A percentile compares a stretch with the other conserved stretches of the same genome.
These are phyloP conservation scores for Penicillium bialowiezense DNA, from an alignment of 495 filamentous ascomycete genomes.

Conservation along the genomic window DNA sequence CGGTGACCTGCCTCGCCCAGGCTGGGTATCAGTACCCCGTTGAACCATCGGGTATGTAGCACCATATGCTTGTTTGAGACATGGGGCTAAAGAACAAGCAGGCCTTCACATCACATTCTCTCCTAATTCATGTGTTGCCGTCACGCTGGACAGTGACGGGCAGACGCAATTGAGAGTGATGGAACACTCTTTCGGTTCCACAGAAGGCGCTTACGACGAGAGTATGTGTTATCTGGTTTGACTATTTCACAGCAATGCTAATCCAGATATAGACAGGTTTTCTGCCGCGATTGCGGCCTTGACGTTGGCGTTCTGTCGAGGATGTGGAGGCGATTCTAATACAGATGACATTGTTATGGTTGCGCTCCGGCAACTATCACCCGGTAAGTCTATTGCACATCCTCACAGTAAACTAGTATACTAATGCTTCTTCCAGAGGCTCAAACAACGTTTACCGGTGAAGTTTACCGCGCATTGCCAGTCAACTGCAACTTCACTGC, in stretches of 20 bases:
- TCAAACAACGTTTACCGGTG: constrained; percentile 54
- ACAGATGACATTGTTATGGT: constrained; percentile 76
- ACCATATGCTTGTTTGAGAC: neutral
- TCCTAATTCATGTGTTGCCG: constrained; percentile 67
- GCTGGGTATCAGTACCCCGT: constrained; percentile 66
- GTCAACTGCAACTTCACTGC: constrained; percentile 69
- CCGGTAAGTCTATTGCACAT: constrained; percentile 37
- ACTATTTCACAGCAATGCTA: constrained; percentile 7
- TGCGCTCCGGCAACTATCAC: constrained; percentile 47
- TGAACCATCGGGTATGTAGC: constrained; percentile 26
- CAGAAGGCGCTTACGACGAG: constrained; percentile 38
- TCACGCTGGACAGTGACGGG: constrained; percentile 62
- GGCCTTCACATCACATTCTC: constrained; percentile 69
- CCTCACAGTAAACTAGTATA: neutral
- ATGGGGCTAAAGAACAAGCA: constrained; percentile 20
- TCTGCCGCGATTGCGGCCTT: constrained; percentile 56
- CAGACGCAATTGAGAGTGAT: constrained; percentile 61
- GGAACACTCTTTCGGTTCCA: constrained; percentile 47
- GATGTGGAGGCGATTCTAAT: constrained; percentile 53
- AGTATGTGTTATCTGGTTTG: constrained; percentile 25
- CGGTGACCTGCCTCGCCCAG: constrained; percentile 66
- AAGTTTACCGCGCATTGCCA: constrained; percentile 63
- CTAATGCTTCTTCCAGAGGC: constrained; percentile 23
- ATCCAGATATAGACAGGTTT: constrained; percentile 38
- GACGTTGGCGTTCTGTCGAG: constrained; percentile 56